Base-by-base conservation (phyloP, 2,329 filamentous ascomycete species). In the Neofusicoccum cordaticola region DNA sequence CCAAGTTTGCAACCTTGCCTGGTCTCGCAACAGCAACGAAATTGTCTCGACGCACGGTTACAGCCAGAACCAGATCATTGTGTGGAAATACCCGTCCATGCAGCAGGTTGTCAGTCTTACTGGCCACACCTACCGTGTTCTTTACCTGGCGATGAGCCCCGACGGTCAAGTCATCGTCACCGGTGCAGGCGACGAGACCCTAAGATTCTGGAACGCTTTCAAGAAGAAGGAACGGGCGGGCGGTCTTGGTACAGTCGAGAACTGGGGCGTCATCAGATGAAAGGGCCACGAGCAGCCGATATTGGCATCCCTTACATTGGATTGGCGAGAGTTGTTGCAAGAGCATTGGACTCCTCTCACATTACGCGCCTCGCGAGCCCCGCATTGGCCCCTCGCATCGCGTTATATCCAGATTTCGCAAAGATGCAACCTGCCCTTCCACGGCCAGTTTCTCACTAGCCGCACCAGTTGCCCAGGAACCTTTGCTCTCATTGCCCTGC, bases 61-160 rank as follows among this genome's bases (percentile, higher is more conserved):
- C 80, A 94, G 90, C 70, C 95, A 99, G 75, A 97, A 99, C 76
- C 95, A 98, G 77, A 97, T 99, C 71, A 94, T 98, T 42, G 92
- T 99, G 63, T 99, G 95, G 95, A 99, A 99, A 74, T 99, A 99
- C 74, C 95, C 95, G 1, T 93, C 90, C 69, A 98, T 99, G 95
- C 92, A 92, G 56, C 95, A 98, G 76, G 93, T 99, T 8, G 94
- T 92, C 45, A 96, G 92, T 69, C 82, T 99, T 51, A 99, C 95
- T 0, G 95, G 95, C 0, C 95, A 99, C 77, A 99, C 95, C 1
- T 98, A 96, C 78, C 90, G 95, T 73, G 95, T 99, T 12, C 83
- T 99, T 2, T 99, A 98, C 76, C 84, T 99, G 61, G 93, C 93
- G 37, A 98, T 98, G 93, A 97, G 93, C 73, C 95, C 95, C 1